These are phyloP conservation scores for Candida bentonensis DNA, from an alignment of 805 yeast genomes.

Conservation along the genomic window DNA sequence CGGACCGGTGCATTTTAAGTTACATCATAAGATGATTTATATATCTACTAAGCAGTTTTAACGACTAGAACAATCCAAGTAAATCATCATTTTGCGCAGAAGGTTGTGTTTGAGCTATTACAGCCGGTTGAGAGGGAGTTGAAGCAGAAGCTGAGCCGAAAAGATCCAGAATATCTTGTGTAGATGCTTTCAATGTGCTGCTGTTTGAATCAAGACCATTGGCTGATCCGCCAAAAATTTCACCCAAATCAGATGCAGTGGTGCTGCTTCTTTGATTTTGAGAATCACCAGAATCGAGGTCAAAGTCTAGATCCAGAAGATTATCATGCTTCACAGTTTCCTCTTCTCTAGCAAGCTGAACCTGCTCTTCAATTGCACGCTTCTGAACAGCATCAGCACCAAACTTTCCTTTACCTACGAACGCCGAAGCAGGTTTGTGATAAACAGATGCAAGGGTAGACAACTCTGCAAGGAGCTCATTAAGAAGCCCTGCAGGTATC, in stretches of 20 bases:
- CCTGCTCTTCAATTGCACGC: constrained; percentile 61
- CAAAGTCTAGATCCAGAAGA: constrained; percentile 74
- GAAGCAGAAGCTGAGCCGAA: neutral
- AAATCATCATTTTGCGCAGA: no score
- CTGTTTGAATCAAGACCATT: neutral
- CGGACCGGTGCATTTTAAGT: no score
- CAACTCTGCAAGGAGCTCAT: constrained; percentile 57
- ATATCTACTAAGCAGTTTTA: no score
- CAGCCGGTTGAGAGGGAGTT: no score
- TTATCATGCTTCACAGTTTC: constrained; percentile 36
- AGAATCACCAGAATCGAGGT: constrained; percentile 12
- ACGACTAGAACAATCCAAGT: no score
- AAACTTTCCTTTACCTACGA: constrained; percentile 32
- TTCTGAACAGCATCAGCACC: constrained; percentile 28
- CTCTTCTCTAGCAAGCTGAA: constrained; percentile 63
- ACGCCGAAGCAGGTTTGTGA: constrained; percentile 64
- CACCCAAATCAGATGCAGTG: neutral
- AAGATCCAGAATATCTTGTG: neutral
- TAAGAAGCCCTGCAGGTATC: constrained; percentile 54
- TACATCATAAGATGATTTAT: no score
- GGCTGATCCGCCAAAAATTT: neutral
- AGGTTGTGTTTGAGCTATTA: no score
- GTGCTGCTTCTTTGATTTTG: neutral
- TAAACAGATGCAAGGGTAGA: constrained; percentile 81
- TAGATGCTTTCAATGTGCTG: neutral